Conservation (phyloP, 306 rosid genomes). For the Cercis canadensis region DNA sequence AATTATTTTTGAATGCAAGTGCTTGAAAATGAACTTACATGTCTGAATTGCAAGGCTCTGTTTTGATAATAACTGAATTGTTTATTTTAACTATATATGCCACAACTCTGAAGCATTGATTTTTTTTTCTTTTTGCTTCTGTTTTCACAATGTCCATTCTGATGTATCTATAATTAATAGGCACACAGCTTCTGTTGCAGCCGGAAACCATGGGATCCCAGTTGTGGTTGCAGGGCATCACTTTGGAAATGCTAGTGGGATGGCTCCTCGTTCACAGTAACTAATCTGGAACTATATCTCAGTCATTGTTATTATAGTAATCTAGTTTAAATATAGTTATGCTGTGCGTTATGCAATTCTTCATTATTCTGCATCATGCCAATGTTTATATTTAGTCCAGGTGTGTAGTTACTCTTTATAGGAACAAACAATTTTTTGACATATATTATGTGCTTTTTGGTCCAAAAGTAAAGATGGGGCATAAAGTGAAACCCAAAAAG, state of each 20-base stretch:
- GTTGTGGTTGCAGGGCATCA: conserved; percentile 93
- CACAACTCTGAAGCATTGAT: not conserved
- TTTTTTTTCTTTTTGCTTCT: conserved; percentile 28
- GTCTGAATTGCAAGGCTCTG: not conserved
- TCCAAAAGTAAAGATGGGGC: not conserved
- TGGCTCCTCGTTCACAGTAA: conserved; percentile 99
- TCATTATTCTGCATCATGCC: conserved; percentile 16
- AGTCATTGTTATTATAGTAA: conserved; percentile 8
- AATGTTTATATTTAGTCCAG: not conserved
- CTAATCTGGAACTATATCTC: conserved; percentile 40
- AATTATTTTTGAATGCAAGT: conserved; percentile 10
- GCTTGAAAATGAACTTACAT: conserved; percentile 27
- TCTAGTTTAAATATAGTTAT: conserved; percentile 13
- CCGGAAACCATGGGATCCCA: conserved; percentile 98
- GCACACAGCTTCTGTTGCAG: conserved; percentile 96
- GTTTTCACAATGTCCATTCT: conserved; percentile 29
- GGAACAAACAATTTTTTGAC: not conserved
- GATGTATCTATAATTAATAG: conserved; percentile 57
- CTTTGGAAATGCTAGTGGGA: conserved; percentile 98
- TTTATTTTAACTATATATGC: conserved; percentile 6
- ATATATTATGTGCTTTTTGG: conserved; percentile 3
- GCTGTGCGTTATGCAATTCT: conserved; percentile 14
- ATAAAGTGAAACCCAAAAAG: not conserved
- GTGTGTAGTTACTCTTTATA: too few species aligned
- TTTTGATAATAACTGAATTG: conserved; percentile 17